Evolutionary conservation across 202 grass and related monocot species (phyloP), one percentile per base, ranked within the genome.

Genomic region (Panicum virgatum): DNA sequence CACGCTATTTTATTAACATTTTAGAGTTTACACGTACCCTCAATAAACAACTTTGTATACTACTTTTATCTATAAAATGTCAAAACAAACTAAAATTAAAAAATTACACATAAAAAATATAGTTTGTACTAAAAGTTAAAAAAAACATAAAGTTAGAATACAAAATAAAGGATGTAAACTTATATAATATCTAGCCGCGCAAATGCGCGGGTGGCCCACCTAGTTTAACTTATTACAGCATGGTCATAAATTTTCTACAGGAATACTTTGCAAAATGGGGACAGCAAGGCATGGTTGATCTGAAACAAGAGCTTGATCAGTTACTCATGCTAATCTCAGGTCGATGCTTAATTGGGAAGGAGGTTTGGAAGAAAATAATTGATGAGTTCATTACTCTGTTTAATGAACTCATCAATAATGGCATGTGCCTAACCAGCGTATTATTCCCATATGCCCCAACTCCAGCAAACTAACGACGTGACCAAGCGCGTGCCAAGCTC

Each of bases 391-490:
- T 73, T 1, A 23, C 87, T 18, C 43, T 82, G 26, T 76, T 85
- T 9, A 62, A 63, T 25, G 60, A 89, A 52, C 69, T 89, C 5
- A 23, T 54, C 15, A 74, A 89, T 9, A 69, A 47, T 36, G 62
- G 81, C 52, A 52, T 76, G 34, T 9, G 11, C 11, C 69, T 71
- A 3, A 69, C 65, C 37, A 89, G 76, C n/a, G 22, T 84, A 16
- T 23, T 85, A 13, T 81, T 81, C 47, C 87, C 87, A 3, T 82
- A 89, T 44, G 76, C 80, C n/a, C 87, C 87, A 5, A 85, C 69
- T 61, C 50, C 61, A 10, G 32, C 70, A 4, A 77, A 71, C 30
- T 23, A 42, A 1, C 69, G 82, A 0, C 87, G 87, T 5, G 77
- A 89, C 51, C 64, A 52, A 7, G 82, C 87, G 4, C 80, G 76